Evolutionary conservation across 2,329 filamentous ascomycete genomes (phyloP).

Genomic region (Cryoendolithus antarcticus): DNA sequence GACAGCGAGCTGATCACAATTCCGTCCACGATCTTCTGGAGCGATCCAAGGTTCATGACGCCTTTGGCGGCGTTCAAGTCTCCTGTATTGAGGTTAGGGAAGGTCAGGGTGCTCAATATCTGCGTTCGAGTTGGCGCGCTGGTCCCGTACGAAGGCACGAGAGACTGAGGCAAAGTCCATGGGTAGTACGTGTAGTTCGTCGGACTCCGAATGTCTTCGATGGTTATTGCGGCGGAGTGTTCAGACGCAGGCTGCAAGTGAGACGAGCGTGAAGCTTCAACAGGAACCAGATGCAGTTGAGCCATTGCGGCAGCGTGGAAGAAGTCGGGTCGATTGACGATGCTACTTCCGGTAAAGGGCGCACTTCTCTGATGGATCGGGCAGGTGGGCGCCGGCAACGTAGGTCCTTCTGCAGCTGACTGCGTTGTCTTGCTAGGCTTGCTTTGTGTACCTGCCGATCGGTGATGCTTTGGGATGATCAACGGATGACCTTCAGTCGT

Average conservation of each 20-base stretch:
- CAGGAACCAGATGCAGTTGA: constrained; percentile 62
- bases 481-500: constrained; percentile 93
- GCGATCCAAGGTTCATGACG: constrained; percentile 23
- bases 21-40: constrained; percentile 49
- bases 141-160: constrained; percentile 66
- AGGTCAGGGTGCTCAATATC: constrained; percentile 58
- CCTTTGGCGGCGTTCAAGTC: constrained; percentile 8
- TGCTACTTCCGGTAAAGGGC: constrained; percentile 64
- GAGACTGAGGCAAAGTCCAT: constrained; percentile 70
- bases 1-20: constrained; percentile 49
- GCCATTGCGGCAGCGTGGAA: constrained; percentile 84
- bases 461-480: constrained; percentile 55
- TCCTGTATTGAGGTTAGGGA: constrained; percentile 37
- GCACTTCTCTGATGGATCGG: constrained; percentile 44
- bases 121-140: constrained; percentile 61
- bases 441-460: too few relatives aligned
- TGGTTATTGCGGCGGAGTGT: constrained; percentile 39
- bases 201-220: constrained; percentile 44
- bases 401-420: constrained; percentile 2
- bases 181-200: constrained; percentile 81
- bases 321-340: constrained; percentile 65
- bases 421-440: constrained; percentile 4
- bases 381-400: constrained; percentile 43
- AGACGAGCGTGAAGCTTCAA: constrained; percentile 22
- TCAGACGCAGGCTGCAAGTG: constrained; percentile 41